Percentiles rank a stretch among this genome's conserved stretches.
Evolutionary conservation across 2,329 filamentous ascomycete genomes (phyloP).

Genomic region (Penicillium sp.): DNA sequence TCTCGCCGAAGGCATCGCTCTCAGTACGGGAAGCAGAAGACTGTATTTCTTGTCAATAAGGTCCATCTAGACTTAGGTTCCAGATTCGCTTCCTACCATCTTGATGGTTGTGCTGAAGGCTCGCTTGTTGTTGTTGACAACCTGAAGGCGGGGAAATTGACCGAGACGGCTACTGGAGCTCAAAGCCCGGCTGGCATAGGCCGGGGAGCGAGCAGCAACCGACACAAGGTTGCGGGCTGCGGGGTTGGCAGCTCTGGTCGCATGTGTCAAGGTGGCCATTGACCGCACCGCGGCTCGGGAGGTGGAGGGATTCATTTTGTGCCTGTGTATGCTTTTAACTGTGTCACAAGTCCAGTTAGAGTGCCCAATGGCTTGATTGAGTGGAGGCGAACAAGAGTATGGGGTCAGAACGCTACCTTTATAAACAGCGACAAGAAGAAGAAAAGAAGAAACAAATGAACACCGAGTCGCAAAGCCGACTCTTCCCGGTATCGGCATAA

Average conservation of each 20-base stretch:
- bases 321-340: slow-evolving; percentile 9
- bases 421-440: slow-evolving; percentile 13
- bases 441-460: slow-evolving; percentile 8
- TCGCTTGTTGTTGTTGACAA: slow-evolving; percentile 34
- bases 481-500: slow-evolving; percentile 29
- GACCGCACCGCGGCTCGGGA: slow-evolving; percentile 42
- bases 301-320: slow-evolving; percentile 33
- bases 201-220: slow-evolving; percentile 30
- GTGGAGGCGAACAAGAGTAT: slow-evolving; percentile 6
- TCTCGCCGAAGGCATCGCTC: slow-evolving; percentile 96
- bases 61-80: not conserved
- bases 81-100: slow-evolving; percentile 30
- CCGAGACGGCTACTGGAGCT: slow-evolving; percentile 32
- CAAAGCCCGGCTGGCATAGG: slow-evolving; percentile 27
- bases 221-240: slow-evolving; percentile 33
- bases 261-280: slow-evolving; percentile 38
- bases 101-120: slow-evolving; percentile 39
- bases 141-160: slow-evolving; percentile 40
- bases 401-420: slow-evolving; percentile 5
- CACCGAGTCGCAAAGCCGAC: slow-evolving; percentile 21
- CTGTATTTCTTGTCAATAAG: slow-evolving; percentile 18
- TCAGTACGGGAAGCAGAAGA: slow-evolving; percentile 69
- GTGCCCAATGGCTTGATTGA: slow-evolving; percentile 14
- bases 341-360: slow-evolving; percentile 6
- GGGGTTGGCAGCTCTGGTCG: slow-evolving; percentile 34